Evolutionary conservation across 2,329 filamentous ascomycete species (phyloP).

Genomic region (Akanthomyces muscarius): DNA sequence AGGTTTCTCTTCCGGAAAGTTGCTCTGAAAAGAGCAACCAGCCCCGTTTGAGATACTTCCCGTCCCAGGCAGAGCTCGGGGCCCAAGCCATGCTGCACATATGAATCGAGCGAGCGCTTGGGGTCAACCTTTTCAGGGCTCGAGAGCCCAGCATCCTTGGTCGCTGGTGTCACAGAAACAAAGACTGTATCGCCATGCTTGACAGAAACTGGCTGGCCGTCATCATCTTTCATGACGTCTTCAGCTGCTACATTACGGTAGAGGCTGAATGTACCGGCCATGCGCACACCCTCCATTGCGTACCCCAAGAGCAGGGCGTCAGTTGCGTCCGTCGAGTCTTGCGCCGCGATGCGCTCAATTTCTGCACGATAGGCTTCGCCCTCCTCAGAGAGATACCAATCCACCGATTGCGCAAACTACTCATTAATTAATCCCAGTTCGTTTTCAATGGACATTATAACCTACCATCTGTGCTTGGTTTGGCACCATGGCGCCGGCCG

Average conservation of each 20-base stretch:
- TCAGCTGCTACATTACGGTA: conserved; percentile 51
- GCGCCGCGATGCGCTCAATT: conserved; percentile 56
- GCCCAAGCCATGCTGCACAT: conserved; percentile 62
- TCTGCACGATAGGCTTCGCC: conserved; percentile 54
- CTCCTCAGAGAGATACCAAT: conserved; percentile 1
- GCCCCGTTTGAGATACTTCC: conserved; percentile 55
- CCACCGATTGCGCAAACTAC: conserved; percentile 10
- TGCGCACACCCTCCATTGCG: conserved; percentile 66
- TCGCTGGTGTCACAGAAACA: conserved; percentile 55
- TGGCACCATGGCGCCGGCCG: conserved; percentile 62
- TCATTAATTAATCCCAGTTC: not conserved
- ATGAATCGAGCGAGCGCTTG: conserved; percentile 57
- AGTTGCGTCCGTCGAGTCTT: conserved; percentile 50
- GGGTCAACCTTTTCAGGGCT: conserved; percentile 58
- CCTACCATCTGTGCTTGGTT: conserved; percentile 65
- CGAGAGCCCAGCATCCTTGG: conserved; percentile 57
- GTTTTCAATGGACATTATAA: conserved; percentile 11
- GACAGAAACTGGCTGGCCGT: conserved; percentile 48
- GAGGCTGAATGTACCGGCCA: conserved; percentile 59
- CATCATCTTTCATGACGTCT: conserved; percentile 47
- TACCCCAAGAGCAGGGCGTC: conserved; percentile 66
- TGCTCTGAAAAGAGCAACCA: conserved; percentile 65
- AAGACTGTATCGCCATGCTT: conserved; percentile 58
- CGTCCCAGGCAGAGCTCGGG: conserved; percentile 60
- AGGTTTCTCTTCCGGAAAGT: conserved; percentile 60